Base-by-base conservation (phyloP, 306 rosid genomes). In the Geum urbanum region DNA sequence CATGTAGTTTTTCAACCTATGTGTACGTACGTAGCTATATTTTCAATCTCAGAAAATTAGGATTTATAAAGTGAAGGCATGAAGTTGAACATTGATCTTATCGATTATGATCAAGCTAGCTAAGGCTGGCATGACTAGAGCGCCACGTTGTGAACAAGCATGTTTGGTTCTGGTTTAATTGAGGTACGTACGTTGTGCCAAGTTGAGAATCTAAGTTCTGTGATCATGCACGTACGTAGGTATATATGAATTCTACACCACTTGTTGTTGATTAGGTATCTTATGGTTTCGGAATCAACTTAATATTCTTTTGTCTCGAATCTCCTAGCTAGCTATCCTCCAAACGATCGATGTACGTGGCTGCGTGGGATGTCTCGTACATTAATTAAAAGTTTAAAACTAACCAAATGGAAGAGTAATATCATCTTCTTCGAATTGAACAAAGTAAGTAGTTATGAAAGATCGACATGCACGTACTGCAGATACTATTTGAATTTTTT, bases 181-280 rank as follows among this genome's bases (percentile, higher is more conserved):
- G 27, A 24, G 27, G 27, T 24, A 24, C 1, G 12, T 1, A 35
- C 9, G 20, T 59, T 59, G 45, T 7, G 44, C 43, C 45, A 57
- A 57, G 19, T 15, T 13, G 12, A 56, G 16, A 24, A 55, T 12
- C 39, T 39, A 22, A 24, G n/a, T 5, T 56, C 8, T 59, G 64
- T 9, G 39, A 56, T 22, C 24, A 22, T 22, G 10, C 4, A 43
- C 8, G 8, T 43, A 41, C 5, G 0, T 24, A 2, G 0, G 11
- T 54, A 4, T 55, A 20, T 6, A 16, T 35, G 1, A 1, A 7
- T 37, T 37, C 46, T 15, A 1, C 5, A 35, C n/a, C 65, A 60
- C 65, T 60, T 16, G 65, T 59, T 59, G 22, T 60, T 60, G 65
- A 37, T 35, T 60, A 37, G 46, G 65, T 60, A 37, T 37, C 46